Base-by-base conservation (phyloP, 2,329 filamentous ascomycete genomes). In the Monilinia laxa region DNA sequence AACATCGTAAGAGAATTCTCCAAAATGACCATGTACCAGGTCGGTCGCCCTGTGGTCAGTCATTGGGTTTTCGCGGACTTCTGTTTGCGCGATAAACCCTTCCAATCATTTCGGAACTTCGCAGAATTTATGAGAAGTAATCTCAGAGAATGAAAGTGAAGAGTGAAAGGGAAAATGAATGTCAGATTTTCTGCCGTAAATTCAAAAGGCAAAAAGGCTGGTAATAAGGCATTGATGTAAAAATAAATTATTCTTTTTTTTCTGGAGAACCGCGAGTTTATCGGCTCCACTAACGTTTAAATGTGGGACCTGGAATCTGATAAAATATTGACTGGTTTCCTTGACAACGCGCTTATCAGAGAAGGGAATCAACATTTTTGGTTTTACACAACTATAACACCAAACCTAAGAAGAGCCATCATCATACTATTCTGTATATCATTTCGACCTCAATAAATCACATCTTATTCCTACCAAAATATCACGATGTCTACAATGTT, bases 401-500 rank as follows among this genome's bases (percentile, higher is more conserved):
- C 40, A 23, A 38, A 25, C 12, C 28, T 20, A 35, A 35, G 40
- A 9, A 47, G 40, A 28, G 28, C 16, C 25, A 47, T 4, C 45
- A 25, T 6, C 20, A 16, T 10, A 16, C 25, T 20, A 11, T 12
- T 25, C 20, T 5, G 7, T 20, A 51, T 38, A 51, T 25, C 58
- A 51, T 47, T 49, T 35, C 20, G 12, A 49, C 42, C 18, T 31
- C 28, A 3, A 25, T 9, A 45, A 23, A 51, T 28, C 23, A 51
- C 20, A 6, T 12, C 25, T 42, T 20, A 18, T 25, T 25, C 25
- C 35, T n/a, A 59, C 1, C 2, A 59, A 28, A 20, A 38, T 31
- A 42, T 35, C 55, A 69, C 28, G n/a, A 89, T 88, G 82, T 77
- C 84, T 40, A 84, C 83, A 45, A 80, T 84, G 69, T 92, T 92